Evolutionary conservation across 805 yeast genomes (phyloP), one percentile per base, ranked within the genome.

Genomic region (Candida verbasci): DNA sequence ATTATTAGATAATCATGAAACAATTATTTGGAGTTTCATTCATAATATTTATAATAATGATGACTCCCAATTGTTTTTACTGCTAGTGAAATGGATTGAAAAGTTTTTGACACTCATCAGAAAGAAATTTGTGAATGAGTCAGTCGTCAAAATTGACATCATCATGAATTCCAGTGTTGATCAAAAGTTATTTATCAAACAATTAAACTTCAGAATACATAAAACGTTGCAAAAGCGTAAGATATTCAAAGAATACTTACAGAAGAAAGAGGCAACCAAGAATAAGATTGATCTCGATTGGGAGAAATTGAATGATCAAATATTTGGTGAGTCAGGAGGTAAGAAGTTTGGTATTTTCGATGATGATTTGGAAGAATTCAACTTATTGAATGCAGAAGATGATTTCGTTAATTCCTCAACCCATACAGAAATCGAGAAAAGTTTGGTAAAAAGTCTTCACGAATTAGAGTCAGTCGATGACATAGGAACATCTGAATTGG

Each of bases 1-100:
- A 9, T 61, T 91, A 14, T 72, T 87, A 28, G 78, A 79, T 29
- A 74, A 76, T 20, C 95, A 89, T 55, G 85, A 86, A 45, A 78
- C 76, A 39, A 69, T 80, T 9, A 70, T 86, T 32, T 86, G 86
- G 66, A 65, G 65, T 36, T 93, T 91, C 51, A 69, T 91, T 40
- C 91, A 86, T 52, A 80, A 83, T 36, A 75, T 88, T n/a, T 88
- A 89, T 56, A 43, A 70, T n/a, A 78, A 84, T 44, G 97, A 91
- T 52, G 67, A 77, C 24, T 74, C 75, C 22, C 75, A 79, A 4
- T 61, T 91, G 4, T 91, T 91, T 60, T 77, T 80, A 34, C 78
- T 79, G 3, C 61, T 93, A 35, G 70, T 86, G 30, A 57, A 58
- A 5, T 91, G 97, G 97, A 67, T 86, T 30, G 78, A 83, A 40